Base-by-base conservation (phyloP, 768 basidiomycete species). In the Zangia roseola region DNA sequence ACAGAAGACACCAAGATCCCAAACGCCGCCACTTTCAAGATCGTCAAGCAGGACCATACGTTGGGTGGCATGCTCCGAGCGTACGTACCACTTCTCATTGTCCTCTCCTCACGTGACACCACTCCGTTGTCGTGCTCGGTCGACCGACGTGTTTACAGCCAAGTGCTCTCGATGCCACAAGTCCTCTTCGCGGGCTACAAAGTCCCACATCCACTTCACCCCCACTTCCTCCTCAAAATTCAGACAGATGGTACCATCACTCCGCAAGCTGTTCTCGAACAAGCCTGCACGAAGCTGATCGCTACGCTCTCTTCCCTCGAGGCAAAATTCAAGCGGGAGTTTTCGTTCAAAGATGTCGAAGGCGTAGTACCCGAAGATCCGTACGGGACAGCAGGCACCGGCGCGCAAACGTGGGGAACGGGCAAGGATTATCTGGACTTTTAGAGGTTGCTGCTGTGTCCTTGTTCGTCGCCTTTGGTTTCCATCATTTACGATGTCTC, bases 111-210 rank as follows among this genome's bases (percentile, higher is more conserved):
- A 0, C 28, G 24, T 13, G 7, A 28, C 28, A 28, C 28, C 19
- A 36, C 17, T 39, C 17, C 20, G 24, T 24, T 43, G 37, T 40
- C 45, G 47, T 13, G 2, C 45, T 39, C 21, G 31, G 28, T 52
- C 50, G 26, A 51, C 54, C 26, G 61, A 36, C 10, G 10, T 45
- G 25, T 43, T 40, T 39, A 20, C 65, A 97, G 94, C 4, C 93
- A 99, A 78, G 85, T 98, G 24, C 84, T 97, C 28, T 71, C 84
- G 8, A 88, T 89, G 80, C 87, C 91, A 6, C 77, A 84, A 56
- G 84, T 97, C 56, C 84, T 94, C 52, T 98, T 98, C 65, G 94
- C 94, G 1, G 97, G 97, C 2, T 98, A 98, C 83, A 93, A 94
- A 73, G 92, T 94, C 33, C 95, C 95, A 0, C 97, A 97, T 61